Conservation (phyloP, 441 rosid species). For the Erodium chrysanthum region DNA sequence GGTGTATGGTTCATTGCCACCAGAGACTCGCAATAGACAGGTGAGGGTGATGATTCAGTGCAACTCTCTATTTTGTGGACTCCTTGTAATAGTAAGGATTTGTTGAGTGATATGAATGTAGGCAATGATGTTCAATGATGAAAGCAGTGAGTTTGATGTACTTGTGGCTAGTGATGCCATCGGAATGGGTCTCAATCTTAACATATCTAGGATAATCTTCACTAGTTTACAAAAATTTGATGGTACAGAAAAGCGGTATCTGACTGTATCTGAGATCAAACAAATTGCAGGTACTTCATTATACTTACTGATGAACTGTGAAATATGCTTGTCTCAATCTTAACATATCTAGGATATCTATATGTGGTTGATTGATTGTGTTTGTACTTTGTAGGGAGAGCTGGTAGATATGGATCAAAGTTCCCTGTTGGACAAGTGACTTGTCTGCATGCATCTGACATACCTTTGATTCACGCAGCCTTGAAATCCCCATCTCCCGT, state of each 20-base stretch:
- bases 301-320: too few relatives aligned
- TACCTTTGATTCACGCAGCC: slow-evolving; percentile 68
- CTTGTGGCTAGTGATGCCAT: slow-evolving; percentile 98
- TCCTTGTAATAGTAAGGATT: not conserved
- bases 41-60: slow-evolving; percentile 25
- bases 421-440: slow-evolving; percentile 87
- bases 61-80: not conserved
- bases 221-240: slow-evolving; percentile 68
- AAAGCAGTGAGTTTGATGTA: slow-evolving; percentile 73
- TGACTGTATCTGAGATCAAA: slow-evolving; percentile 78
- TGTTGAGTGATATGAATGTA: slow-evolving; percentile 28
- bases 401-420: slow-evolving; percentile 83
- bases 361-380: slow-evolving; percentile 11
- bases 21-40: slow-evolving; percentile 92
- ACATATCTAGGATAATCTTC: slow-evolving; percentile 84
- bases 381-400: slow-evolving; percentile 53
- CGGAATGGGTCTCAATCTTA: slow-evolving; percentile 94
- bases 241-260: slow-evolving; percentile 56
- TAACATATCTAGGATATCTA: too few relatives aligned
- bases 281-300: slow-evolving; percentile 71
- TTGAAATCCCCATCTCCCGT: slow-evolving; percentile 56
- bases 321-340: too few relatives aligned
- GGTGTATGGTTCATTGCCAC: slow-evolving; percentile 88
- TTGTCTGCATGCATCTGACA: slow-evolving; percentile 52
- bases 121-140: slow-evolving; percentile 87